Evolutionary conservation across 805 yeast genomes (phyloP), one percentile per base, ranked within the genome.

Genomic region (Barnettozyma sucrosica): DNA sequence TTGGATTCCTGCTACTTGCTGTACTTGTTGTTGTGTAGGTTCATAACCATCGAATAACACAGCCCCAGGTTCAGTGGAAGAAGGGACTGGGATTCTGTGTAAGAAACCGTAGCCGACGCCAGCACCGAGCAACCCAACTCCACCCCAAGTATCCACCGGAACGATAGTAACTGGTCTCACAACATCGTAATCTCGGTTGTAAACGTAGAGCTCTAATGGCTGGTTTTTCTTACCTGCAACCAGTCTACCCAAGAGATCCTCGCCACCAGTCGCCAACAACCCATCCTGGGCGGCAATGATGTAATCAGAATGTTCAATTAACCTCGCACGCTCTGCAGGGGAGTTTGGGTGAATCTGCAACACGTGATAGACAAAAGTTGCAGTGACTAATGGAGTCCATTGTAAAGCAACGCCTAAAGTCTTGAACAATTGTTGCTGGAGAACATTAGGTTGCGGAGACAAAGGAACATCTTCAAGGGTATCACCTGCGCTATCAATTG

Each of bases 71-170:
- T 59, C 67, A 10, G 54, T 48, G 0, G 76, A 78, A 9, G 73
- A 61, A 5, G 80, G 84, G 49, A 80, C 79, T 1, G 98, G 97
- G n/a, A 87, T 66, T 51, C 93, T 70, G 62, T 92, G 98, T 44
- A 92, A 69, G 44, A 85, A 73, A 0, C 99, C 99, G 58, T 89
- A 90, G 0, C 97, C 98, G 18, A 92, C 95, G 54, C 90, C 95
- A 67, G 97, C 89, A 2, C 99, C 99, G 33, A 92, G 67, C 33
- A 89, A 70, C 1, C 96, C 96, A 53, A 71, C 76, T 14, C 90
- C 89, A n/a, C 89, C 88, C 89, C 93, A 86, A 16, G 69, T 64
- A n/a, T 75, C 74, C n/a, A 75, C 69, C 3, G 88, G 85, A 46
- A 77, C 71, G n/a, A 90, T 87, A 0, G 86, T 81, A 4, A 92